Percentiles rank a stretch among this genome's conserved stretches.
These are phyloP conservation scores for Boletus albobrunnescens DNA, from an alignment of 1,284 basidiomycete species.

Conservation along the genomic window DNA sequence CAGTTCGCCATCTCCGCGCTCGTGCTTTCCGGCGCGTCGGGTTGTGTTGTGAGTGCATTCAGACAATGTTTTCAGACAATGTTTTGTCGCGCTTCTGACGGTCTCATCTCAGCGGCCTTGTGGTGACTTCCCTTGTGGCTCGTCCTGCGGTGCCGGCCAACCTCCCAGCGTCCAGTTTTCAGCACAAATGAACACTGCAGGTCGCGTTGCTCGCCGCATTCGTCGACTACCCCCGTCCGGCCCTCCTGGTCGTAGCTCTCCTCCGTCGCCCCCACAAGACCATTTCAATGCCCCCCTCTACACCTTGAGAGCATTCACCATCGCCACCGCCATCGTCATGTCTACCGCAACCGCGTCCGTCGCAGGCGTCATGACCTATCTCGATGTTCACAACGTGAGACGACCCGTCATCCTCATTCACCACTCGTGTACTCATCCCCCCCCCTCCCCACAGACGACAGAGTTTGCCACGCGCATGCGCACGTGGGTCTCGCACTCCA, in stretches of 20 bases:
- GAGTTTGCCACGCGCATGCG: conserved; percentile 57
- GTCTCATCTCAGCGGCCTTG: no score
- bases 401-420: background rate
- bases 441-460: conserved; percentile 44
- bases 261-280: background rate
- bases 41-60: no score
- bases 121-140: no score
- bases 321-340: conserved; percentile 43
- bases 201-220: background rate
- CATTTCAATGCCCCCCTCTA: conserved; percentile 41
- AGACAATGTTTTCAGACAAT: no score
- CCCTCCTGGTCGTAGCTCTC: background rate
- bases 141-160: no score
- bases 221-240: background rate
- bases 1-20: no score
- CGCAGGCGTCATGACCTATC: conserved; percentile 37
- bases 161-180: no score
- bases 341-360: conserved; percentile 34
- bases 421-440: background rate
- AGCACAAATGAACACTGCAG: background rate
- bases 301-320: conserved; percentile 42
- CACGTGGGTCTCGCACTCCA: conserved; percentile 36
- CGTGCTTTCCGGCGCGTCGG: no score
- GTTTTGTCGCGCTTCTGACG: no score
- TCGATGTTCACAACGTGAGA: conserved; percentile 42